Base-by-base conservation (phyloP, 2,329 filamentous ascomycete genomes). In the Aspergillus piperis region DNA sequence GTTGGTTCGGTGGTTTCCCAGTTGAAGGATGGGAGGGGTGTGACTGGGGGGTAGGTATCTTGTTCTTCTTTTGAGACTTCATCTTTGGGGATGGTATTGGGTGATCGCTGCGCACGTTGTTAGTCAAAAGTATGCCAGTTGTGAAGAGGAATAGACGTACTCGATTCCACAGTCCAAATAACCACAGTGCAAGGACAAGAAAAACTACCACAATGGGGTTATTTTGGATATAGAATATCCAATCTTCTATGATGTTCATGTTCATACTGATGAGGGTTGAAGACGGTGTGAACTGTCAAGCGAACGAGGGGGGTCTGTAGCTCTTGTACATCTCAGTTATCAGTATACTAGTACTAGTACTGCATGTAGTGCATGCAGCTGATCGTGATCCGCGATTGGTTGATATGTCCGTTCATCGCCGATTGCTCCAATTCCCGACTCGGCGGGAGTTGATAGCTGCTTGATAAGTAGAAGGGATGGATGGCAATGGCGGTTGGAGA, bases 1-100 rank as follows among this genome's bases (percentile, higher is more conserved):
- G 85, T 68, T 0, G 84, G 86, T 58, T 82, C 77, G 32, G 80
- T 82, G 0, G 72, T 77, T 54, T 76, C 68, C 79, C 83, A 83
- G 60, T 84, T 72, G 64, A 88, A 85, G 58, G 79, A 71, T 2
- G 69, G 50, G 3, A 86, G 73, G 3, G 84, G 79, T 21, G 75
- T 67, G 39, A 78, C 67, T 1, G 65, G 51, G 2, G 71, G 69
- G 49, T 71, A 72, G 19, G 62, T 68, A 10, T 47, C 50, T 39
- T 55, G 39, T 39, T 23, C 21, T 19, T 48, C 19, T 3, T 19
- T 19, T 19, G 17, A 19, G 17, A 19, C 17, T 19, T 53, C n/a
- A 19, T 59, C 30, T 51, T 21, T n/a, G 48, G 47, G 10, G 27
- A 39, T n/a, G 11, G 15, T 15, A 30, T 13, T 0, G 2, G 44